These are phyloP conservation scores for Clarireedia monteithiana DNA, from an alignment of 2,329 filamentous ascomycete species.

Conservation along the genomic window DNA sequence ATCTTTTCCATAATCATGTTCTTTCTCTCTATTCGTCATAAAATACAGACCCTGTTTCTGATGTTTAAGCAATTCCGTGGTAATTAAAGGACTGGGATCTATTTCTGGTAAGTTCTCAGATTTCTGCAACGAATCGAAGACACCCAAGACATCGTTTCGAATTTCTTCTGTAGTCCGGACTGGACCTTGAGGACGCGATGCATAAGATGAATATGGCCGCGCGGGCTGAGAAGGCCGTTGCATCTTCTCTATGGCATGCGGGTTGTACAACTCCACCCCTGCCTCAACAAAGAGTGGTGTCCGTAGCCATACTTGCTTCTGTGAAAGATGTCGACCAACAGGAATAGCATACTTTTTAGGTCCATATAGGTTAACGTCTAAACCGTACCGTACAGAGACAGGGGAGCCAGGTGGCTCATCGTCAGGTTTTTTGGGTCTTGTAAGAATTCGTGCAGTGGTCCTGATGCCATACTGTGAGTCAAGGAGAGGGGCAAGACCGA, in stretches of 20 bases:
- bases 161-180: conserved; percentile 76
- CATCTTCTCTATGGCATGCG: conserved; percentile 42
- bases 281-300: conserved; percentile 58
- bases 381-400: conserved; percentile 51
- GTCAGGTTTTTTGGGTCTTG: conserved; percentile 52
- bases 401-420: conserved; percentile 54
- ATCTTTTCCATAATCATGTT: conserved; percentile 47
- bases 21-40: conserved; percentile 70
- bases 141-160: conserved; percentile 71
- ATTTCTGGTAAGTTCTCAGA: conserved; percentile 68
- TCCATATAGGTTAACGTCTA: conserved; percentile 75
- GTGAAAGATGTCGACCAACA: conserved; percentile 61
- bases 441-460: conserved; percentile 62
- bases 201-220: conserved; percentile 29
- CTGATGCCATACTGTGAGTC: conserved; percentile 57
- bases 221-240: conserved; percentile 16
- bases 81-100: conserved; percentile 54
- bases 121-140: conserved; percentile 78
- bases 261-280: conserved; percentile 68
- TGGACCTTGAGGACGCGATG: conserved; percentile 28
- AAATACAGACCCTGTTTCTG: conserved; percentile 88
- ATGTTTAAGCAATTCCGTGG: conserved; percentile 67
- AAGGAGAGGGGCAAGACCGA: conserved; percentile 63
- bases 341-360: conserved; percentile 55
- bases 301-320: conserved; percentile 58